Percentiles rank a stretch among this genome's conserved stretches.
phyloP scores from a whole-genome alignment of 2,329 filamentous ascomycete species.

The Fusarium sp. region DNA sequence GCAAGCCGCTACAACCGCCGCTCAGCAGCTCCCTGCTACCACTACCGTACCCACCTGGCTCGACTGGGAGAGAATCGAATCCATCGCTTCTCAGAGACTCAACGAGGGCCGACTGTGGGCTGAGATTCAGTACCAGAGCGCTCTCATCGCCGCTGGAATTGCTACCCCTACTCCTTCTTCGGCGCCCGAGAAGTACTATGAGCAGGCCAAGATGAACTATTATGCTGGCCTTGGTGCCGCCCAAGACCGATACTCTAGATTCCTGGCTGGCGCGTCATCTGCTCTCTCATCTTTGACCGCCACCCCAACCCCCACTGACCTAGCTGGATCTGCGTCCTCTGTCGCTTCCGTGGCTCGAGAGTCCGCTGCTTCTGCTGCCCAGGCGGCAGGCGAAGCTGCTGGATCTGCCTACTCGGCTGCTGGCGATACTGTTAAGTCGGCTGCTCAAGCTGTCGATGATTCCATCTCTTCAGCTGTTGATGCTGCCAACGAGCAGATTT shows the following conservation, averaged over 20 bases:
- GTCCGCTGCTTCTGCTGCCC: constrained; percentile 58
- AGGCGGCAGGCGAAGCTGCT: constrained; percentile 60
- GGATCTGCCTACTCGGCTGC: constrained; percentile 59
- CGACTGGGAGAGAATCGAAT: constrained; percentile 64
- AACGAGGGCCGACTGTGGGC: constrained; percentile 77
- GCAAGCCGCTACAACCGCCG: constrained; percentile 61
- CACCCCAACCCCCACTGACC: constrained; percentile 69
- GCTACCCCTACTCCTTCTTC: constrained; percentile 63
- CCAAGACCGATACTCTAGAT: constrained; percentile 81
- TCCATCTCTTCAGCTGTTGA: constrained; percentile 57
- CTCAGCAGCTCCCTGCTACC: constrained; percentile 61
- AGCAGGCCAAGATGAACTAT: constrained; percentile 73
- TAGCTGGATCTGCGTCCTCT: constrained; percentile 60
- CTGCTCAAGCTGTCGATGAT: constrained; percentile 52
- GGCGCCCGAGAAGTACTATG: constrained; percentile 67
- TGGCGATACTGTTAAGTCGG: constrained; percentile 56
- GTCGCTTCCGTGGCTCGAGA: constrained; percentile 62
- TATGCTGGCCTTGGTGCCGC: constrained; percentile 83
- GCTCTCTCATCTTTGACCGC: constrained; percentile 71
- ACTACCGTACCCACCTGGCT: constrained; percentile 54
- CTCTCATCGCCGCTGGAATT: constrained; percentile 73
- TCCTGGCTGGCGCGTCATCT: constrained; percentile 76
- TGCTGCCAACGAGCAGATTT: constrained; percentile 55
- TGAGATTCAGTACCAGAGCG: constrained; percentile 75
- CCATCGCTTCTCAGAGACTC: constrained; percentile 76